Conservation (phyloP, 2,329 filamentous ascomycete species). For the Scedosporium apiospermum region DNA sequence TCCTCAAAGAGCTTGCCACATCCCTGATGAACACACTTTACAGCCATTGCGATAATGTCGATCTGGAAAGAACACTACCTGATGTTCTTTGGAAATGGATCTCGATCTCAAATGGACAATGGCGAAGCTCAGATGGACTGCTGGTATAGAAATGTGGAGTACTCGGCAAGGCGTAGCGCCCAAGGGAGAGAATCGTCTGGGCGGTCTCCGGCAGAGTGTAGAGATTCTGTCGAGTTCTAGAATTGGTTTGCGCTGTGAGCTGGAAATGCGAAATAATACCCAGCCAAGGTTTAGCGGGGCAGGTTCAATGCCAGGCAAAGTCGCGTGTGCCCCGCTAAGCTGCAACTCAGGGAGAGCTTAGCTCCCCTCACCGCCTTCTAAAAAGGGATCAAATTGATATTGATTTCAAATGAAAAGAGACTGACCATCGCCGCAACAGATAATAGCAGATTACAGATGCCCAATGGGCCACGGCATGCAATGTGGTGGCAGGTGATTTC, state of each 20-base stretch:
- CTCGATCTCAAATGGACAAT: too few relatives aligned
- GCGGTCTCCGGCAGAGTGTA: too few relatives aligned
- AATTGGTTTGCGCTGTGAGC: background rate
- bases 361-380: background rate
- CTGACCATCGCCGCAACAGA: too few relatives aligned
- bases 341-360: background rate
- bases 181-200: background rate
- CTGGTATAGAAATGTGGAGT: background rate
- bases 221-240: conserved; percentile 6
- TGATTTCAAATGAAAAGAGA: background rate
- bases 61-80: too few relatives aligned
- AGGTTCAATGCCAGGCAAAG: background rate
- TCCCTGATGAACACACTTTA: conserved; percentile 93
- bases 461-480: too few relatives aligned
- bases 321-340: background rate
- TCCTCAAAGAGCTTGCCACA: conserved; percentile 85
- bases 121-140: too few relatives aligned
- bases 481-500: background rate
- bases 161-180: background rate
- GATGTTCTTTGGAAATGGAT: too few relatives aligned
- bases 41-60: conserved; percentile 40
- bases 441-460: too few relatives aligned
- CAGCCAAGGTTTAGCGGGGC: background rate
- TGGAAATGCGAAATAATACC: background rate
- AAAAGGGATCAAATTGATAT: background rate